Conservation (phyloP, 1,284 basidiomycete genomes). For the Calocybe gambosa region DNA sequence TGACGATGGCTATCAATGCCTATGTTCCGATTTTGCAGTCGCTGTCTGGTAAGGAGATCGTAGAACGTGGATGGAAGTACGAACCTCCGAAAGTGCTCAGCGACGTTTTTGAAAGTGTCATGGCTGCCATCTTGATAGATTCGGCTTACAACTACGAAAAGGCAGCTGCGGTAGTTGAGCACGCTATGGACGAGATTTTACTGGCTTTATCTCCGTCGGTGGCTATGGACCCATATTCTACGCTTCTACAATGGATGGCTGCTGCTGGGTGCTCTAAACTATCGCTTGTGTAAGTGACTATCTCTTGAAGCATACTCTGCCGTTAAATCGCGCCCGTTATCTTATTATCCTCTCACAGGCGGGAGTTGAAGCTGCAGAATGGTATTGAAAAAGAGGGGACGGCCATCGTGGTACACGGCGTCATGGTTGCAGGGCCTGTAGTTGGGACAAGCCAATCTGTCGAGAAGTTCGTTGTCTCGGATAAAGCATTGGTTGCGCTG, state of each 20-base stretch:
- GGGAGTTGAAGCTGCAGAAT: conserved; percentile 34
- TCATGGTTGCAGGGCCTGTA: conserved; percentile 51
- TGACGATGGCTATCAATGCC: conserved; percentile 56
- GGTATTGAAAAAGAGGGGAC: conserved; percentile 43
- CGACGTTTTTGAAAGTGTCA: conserved; percentile 75
- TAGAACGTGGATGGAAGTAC: conserved; percentile 68
- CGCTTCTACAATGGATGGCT: conserved; percentile 58
- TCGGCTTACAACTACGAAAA: conserved; percentile 65
- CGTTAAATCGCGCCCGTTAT: no score
- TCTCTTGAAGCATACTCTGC: not conserved
- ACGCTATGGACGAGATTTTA: conserved; percentile 58
- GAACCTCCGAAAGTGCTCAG: conserved; percentile 79
- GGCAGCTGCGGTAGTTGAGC: conserved; percentile 51
- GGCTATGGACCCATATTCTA: conserved; percentile 60
- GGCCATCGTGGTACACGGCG: conserved; percentile 53
- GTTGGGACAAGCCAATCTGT: conserved; percentile 47
- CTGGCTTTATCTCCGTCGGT: conserved; percentile 49
- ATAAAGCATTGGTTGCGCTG: conserved; percentile 49
- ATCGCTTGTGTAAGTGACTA: conserved; percentile 26
- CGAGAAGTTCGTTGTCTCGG: conserved; percentile 60
- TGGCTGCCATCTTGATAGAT: conserved; percentile 83
- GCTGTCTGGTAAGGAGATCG: conserved; percentile 53
- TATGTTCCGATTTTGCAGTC: conserved; percentile 54
- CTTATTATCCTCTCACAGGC: conserved; percentile 32
- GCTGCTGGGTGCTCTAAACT: conserved; percentile 45